Base-by-base conservation (phyloP, 2,329 filamentous ascomycete species). In the Teratosphaeria epicoccoides region DNA sequence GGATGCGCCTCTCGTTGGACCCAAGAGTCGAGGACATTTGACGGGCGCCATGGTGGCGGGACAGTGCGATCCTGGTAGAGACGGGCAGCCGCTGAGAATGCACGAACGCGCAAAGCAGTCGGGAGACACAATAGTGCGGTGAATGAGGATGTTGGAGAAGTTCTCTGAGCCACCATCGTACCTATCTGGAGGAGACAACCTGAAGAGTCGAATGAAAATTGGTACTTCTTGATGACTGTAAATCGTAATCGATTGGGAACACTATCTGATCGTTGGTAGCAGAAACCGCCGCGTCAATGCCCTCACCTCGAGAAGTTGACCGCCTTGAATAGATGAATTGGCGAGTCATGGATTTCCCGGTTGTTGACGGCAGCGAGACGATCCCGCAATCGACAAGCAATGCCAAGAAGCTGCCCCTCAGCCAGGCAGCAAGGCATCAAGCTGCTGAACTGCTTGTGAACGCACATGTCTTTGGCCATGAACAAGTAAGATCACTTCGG, bases 1-100 rank as follows among this genome's bases (percentile, higher is more conserved):
- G 93, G 93, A 49, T 89, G 81, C 47, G 90, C 90, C 67, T 95
- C 88, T 63, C 85, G 87, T 57, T 87, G 84, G 49, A 96, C 91
- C 89, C 90, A 97, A 76, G 82, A 78, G 67, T 83, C 80, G 49
- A 83, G 70, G 29, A 77, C 74, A 20, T 75, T 76, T 37, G 77
- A 77, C 45, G 57, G 54, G 7, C 54, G 29, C 50, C 56, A 46
- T 33, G 57, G 48, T 1, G 52, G 46, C 3, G 50, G 50, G 12
- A 43, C n/a, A 3, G 43, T 24, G 14, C 43, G 40, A 49, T 23
- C 53, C 26, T 6, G 55, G 20, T 22, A 51, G 10, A 5, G 52
- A 23, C 14, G 33, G n/a, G 50, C 11, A 14, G 24, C 25, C 14
- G 55, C 52, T 24, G 55, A 55, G 49, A 56, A 60, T 20, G 55